Percentiles rank a stretch among this genome's conserved stretches.
Evolutionary conservation across 768 basidiomycete genomes (phyloP).

Genomic region (Trichaptum fuscoviolaceum): DNA sequence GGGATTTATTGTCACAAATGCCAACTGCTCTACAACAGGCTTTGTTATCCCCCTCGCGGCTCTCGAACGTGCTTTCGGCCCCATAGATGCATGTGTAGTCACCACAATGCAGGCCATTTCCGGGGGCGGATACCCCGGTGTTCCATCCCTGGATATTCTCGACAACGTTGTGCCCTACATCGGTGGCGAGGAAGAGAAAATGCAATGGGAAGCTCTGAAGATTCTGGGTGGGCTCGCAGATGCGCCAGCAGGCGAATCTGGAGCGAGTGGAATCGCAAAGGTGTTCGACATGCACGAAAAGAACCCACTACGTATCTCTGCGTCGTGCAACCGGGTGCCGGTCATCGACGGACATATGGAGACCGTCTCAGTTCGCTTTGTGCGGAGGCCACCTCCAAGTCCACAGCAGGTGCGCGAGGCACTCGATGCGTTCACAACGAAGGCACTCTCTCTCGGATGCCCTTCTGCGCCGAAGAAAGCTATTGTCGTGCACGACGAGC

Average conservation of each 20-base stretch:
- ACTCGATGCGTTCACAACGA: conserved; percentile 65
- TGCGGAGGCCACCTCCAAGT: conserved; percentile 71
- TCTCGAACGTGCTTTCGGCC: conserved; percentile 87
- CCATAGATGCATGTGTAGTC: conserved; percentile 85
- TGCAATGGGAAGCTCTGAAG: conserved; percentile 98
- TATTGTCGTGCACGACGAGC: conserved; percentile 88
- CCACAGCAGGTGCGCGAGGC: conserved; percentile 86
- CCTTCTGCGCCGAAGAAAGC: conserved; percentile 84
- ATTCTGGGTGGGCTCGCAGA: conserved; percentile 81
- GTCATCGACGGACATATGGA: conserved; percentile 95
- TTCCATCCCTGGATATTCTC: conserved; percentile 82
- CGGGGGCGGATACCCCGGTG: conserved; percentile 96
- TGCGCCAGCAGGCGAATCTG: conserved; percentile 33
- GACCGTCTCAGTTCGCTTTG: conserved; percentile 83
- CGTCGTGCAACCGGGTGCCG: conserved; percentile 91
- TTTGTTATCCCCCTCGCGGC: conserved; percentile 88
- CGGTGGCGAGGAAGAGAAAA: conserved; percentile 92
- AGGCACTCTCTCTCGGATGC: conserved; percentile 67
- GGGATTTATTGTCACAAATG: conserved; percentile 97
- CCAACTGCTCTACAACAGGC: conserved; percentile 96
- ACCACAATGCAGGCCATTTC: conserved; percentile 98
- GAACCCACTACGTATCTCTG: conserved; percentile 85
- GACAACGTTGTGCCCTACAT: conserved; percentile 98
- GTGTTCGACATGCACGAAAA: conserved; percentile 80
- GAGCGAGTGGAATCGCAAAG: conserved; percentile 21